A percentile compares a stretch with the other conserved stretches of the same genome.
These are phyloP conservation scores for Neurospora sp. DNA, from an alignment of 495 filamentous ascomycete species.

Conservation along the genomic window DNA sequence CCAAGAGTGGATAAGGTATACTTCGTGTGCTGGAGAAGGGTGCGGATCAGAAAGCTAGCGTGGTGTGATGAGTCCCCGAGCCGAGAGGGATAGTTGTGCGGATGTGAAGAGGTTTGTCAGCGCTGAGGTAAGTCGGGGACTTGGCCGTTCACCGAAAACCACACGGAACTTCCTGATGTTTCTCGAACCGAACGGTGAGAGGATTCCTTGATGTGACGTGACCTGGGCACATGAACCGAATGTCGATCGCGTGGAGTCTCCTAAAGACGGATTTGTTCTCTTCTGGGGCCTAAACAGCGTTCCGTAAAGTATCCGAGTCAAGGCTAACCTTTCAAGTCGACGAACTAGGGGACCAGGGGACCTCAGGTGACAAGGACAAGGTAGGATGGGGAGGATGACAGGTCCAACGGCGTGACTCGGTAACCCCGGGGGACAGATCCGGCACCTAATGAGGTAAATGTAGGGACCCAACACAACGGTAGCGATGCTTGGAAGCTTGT, in stretches of 20 bases:
- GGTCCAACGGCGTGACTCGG: background rate
- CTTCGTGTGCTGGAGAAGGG: background rate
- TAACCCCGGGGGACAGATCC: background rate
- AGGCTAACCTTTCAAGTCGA: background rate
- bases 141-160: background rate
- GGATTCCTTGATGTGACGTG: background rate
- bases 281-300: background rate
- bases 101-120: background rate
- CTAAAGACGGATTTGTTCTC: background rate
- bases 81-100: background rate
- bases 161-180: background rate
- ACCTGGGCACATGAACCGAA: background rate
- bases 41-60: background rate
- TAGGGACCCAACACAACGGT: background rate
- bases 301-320: background rate
- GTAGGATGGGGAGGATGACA: background rate
- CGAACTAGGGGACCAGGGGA: background rate
- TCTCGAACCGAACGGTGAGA: background rate
- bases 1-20: background rate
- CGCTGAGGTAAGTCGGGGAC: background rate
- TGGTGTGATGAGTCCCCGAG: background rate
- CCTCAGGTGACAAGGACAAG: background rate
- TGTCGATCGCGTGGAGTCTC: background rate
- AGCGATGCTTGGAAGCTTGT: background rate
- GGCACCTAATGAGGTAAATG: background rate